Evolutionary conservation across 2,329 filamentous ascomycete genomes (phyloP), one percentile per base, ranked within the genome.

Genomic region (Xylariaceae sp.): DNA sequence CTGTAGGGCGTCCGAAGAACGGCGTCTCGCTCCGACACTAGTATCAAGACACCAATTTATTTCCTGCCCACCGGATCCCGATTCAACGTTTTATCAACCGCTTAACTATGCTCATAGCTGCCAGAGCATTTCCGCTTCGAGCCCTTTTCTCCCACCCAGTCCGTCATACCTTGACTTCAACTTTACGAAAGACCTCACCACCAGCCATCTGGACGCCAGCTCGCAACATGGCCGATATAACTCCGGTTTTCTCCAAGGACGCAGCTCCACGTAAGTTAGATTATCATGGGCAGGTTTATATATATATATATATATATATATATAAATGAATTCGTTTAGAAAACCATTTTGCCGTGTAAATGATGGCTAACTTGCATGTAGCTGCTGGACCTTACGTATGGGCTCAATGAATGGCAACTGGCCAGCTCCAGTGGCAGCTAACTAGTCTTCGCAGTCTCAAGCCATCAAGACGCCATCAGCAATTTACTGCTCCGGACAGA

Each of bases 401-500:
- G 72, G 44, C 54, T 43, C 5, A 32, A 50, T 26, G 16, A 48
- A 54, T 57, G 20, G 26, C 20, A 46, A 62, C 32, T 67, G 48
- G 66, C 58, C 21, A 40, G 20, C 52, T 58, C 23, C 57, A 10
- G 50, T 16, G 43, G 44, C 18, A 48, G 26, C 61, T 54, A 21
- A 52, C 26, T 53, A 40, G 19, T 18, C 37, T 26, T 54, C 42
- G 57, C 64, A 87, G 84, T 86, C 84, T 62, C 85, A 88, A 71
- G 85, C 85, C 67, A 82, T 87, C 75, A 87, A 86, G 77, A 88
- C 85, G 57, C 79, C 84, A 20, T 79, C 77, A 50, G 82, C 83
- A 70, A 86, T 88, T 75, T 88, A 86, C 78, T 85, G 82, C 77
- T 88, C 85, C 12, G 85, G 85, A 54, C 84, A 90, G 75, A 93